Evolutionary conservation across 257 asterid genomes (phyloP), one percentile per base, ranked within the genome.

Genomic region (Linaria vulgaris): DNA sequence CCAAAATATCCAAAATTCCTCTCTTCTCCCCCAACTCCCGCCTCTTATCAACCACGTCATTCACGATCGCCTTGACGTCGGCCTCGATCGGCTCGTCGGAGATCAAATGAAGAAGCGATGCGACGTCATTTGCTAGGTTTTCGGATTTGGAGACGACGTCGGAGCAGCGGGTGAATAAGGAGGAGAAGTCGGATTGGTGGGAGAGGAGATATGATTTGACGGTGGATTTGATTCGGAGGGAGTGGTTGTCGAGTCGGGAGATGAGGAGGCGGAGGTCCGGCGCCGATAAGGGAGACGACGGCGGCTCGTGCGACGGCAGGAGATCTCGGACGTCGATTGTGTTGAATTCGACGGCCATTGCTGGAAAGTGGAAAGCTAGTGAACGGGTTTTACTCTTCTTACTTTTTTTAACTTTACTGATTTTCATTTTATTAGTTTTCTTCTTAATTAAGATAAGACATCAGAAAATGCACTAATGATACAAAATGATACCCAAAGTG

Each of bases 211-310:
- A 90, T 16, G 89, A 79, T 51, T 76, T 91, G 63, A 87, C 97
- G 66, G 90, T 84, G 66, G 99, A 87, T 74, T 92, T 89, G 67
- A 89, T 92, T 50, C 70, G 72, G 71, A 80, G 75, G 15, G 99
- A 85, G 67, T 82, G 94, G 67, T 85, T 66, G 70, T 89, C 94
- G 50, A 92, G 90, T 17, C 91, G 87, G 67, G 88, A 80, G 61
- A 87, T 87, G 64, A 92, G 91, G 56, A 89, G 97, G 69, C 85
- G 97, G 76, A 92, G 97, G 74, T 92, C 99, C 49, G 97, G 95
- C 54, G 97, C 88, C 30, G 97, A 85, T 7, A 92, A 66, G 20
- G 95, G 96, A 11, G 91, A 78, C 19, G 87, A 81, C 0, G 83
- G 91, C 4, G 88, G 72, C 58, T 79, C 85, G 66, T 82, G 70